Evolutionary conservation across 2,329 filamentous ascomycete species (phyloP), one percentile per base, ranked within the genome.

Genomic region (Monascus ruber): DNA sequence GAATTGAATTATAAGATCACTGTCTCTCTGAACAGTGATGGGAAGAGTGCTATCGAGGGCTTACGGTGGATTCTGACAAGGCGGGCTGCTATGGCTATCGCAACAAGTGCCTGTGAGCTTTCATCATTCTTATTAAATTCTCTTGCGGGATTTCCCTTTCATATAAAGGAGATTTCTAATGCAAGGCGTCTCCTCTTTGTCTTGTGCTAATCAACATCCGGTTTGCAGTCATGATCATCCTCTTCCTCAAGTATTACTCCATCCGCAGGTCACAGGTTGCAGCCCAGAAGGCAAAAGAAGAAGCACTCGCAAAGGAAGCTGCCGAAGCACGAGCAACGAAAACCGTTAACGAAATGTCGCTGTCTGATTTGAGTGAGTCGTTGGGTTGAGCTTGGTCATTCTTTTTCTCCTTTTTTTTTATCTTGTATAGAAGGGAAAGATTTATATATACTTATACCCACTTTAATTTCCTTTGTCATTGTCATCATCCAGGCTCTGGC

Each of bases 1-100:
- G 83, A 94, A 66, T 74, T 96, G 50, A 94, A 89, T 64, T 94
- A 96, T 65, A 91, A 94, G 60, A 96, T 98, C 60, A 93, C 85
- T 24, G 86, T 94, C 27, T 74, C 77, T 32, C 73, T 98, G 33
- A 93, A 86, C 59, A 91, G 85, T 45, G 91, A 96, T 60, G 79
- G 83, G 35, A 88, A 89, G 59, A 89, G 84, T 4, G 85, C 95
- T 52, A 88, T 96, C 36, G 91, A 98, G 61, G 83, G 81, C 1
- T 68, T 98, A 36, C 74, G 91, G 43, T 96, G 91, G 91, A 79
- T 95, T 33, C 64, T 82, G 41, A 82, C 79, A 6, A 64, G 79
- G 34, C 66, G 79, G n/a, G 77, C 77, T 1, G 76, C 77, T 9
- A 65, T 77, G 42, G 74, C 77, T 1, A 68, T 82, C 43, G 74